Conservation (phyloP, 2,329 filamentous ascomycete species). For the Botrytis sinoallii region DNA sequence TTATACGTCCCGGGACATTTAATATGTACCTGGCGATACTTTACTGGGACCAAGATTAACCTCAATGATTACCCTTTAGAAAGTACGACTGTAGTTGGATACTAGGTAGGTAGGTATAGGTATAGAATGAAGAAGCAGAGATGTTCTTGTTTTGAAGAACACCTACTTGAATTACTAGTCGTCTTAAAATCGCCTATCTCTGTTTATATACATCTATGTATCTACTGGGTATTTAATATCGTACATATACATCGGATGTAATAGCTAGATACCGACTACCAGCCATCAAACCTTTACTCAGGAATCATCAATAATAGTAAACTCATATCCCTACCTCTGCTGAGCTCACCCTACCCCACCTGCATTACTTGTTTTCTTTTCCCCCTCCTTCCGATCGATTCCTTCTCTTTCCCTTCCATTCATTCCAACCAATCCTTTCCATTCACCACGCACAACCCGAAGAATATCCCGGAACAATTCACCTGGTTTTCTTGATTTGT, state of each 20-base stretch:
- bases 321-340: neutral
- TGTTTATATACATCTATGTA: neutral
- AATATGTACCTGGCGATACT: neutral
- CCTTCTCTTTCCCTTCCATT: slow-evolving; percentile 10
- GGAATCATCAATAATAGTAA: too few species aligned
- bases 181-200: neutral
- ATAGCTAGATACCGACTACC: too few species aligned
- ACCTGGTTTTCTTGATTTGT: neutral
- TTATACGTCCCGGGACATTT: neutral
- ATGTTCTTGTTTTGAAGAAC: neutral
- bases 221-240: too few species aligned
- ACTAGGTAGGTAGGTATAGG: too few species aligned
- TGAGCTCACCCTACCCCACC: slow-evolving; percentile 1
- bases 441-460: neutral
- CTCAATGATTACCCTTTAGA: neutral
- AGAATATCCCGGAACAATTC: neutral
- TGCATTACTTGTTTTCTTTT: neutral
- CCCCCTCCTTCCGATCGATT: slow-evolving; percentile 10
- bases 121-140: neutral
- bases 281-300: too few species aligned
- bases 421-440: neutral
- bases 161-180: neutral
- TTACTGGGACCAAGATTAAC: neutral
- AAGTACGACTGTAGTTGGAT: neutral
- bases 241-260: too few species aligned